Conservation (phyloP, 2,329 filamentous ascomycete genomes). For the Penicillium sp. region DNA sequence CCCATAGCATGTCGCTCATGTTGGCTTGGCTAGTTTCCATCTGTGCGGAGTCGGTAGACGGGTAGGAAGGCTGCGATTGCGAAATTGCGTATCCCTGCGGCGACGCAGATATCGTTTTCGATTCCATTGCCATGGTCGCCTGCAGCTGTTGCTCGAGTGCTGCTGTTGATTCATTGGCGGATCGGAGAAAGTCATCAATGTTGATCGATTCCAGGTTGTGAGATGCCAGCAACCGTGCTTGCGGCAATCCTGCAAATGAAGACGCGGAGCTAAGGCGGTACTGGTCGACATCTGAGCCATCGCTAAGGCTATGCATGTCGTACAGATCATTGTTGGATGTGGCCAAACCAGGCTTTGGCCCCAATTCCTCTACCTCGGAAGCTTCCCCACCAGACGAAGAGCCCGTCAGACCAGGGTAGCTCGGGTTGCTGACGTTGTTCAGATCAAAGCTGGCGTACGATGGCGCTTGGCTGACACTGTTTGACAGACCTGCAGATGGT, state of each 20-base stretch:
- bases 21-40: constrained; percentile 20
- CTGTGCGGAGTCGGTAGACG: constrained; percentile 18
- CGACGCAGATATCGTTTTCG: constrained; percentile 28
- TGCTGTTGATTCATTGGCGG: constrained; percentile 37
- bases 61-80: constrained; percentile 18
- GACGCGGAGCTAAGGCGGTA: constrained; percentile 41
- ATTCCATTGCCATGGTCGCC: constrained; percentile 33
- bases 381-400: constrained; percentile 46
- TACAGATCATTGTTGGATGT: constrained; percentile 29
- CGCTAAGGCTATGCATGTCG: constrained; percentile 39
- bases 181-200: constrained; percentile 43
- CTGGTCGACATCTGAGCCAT: constrained; percentile 38
- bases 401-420: constrained; percentile 36
- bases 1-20: constrained; percentile 32
- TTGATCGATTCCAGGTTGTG: constrained; percentile 39
- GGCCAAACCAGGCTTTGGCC: constrained; percentile 28
- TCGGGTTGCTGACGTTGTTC: constrained; percentile 34
- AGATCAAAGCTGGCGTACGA: constrained; percentile 47
- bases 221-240: constrained; percentile 38
- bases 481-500: constrained; percentile 30
- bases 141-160: constrained; percentile 39
- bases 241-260: constrained; percentile 39
- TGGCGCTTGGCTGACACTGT: constrained; percentile 40
- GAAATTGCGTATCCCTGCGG: constrained; percentile 29
- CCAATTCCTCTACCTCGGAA: constrained; percentile 46